Evolutionary conservation across 805 yeast genomes (phyloP).

Genomic region (Metschnikowia cubensis): DNA sequence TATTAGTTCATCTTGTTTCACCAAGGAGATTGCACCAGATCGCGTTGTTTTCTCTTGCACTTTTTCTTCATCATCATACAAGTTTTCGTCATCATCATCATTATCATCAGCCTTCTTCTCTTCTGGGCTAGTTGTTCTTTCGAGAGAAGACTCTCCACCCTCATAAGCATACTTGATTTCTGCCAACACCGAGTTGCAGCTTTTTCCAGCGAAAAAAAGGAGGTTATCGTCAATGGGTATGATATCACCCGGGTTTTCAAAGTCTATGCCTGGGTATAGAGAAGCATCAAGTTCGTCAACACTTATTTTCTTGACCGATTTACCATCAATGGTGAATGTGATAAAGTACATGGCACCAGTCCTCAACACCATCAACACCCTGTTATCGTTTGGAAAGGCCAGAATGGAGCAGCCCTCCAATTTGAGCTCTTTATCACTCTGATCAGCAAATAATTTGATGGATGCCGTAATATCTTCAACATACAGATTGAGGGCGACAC

Average conservation of each 20-base stretch:
- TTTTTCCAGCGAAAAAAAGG: constrained; percentile 57
- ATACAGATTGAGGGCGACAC: constrained; percentile 59
- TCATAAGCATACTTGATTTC: constrained; percentile 30
- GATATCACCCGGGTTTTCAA: constrained; percentile 39
- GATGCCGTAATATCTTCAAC: constrained; percentile 37
- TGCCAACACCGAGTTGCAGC: constrained; percentile 55
- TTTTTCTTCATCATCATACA: constrained; percentile 32
- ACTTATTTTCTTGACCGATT: constrained; percentile 33
- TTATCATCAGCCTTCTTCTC: constrained; percentile 22
- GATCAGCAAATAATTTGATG: constrained; percentile 41
- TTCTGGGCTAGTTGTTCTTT: constrained; percentile 3
- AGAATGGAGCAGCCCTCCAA: constrained; percentile 49
- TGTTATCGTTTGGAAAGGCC: constrained; percentile 34
- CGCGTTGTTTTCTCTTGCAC: constrained; percentile 13
- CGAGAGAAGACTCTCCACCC: background rate
- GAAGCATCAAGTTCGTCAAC: constrained; percentile 29
- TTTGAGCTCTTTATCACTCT: constrained; percentile 46
- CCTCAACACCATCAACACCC: constrained; percentile 29
- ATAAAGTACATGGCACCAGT: constrained; percentile 34
- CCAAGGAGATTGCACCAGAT: constrained; percentile 30
- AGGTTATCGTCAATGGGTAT: constrained; percentile 40
- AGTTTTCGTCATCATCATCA: constrained; percentile 48
- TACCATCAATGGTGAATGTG: constrained; percentile 40
- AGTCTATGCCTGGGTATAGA: constrained; percentile 28
- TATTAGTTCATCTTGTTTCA: constrained; percentile 48